Evolutionary conservation across 148 eudicot species (phyloP), one percentile per base, ranked within the genome.

Genomic region (Linanthus parryae): DNA sequence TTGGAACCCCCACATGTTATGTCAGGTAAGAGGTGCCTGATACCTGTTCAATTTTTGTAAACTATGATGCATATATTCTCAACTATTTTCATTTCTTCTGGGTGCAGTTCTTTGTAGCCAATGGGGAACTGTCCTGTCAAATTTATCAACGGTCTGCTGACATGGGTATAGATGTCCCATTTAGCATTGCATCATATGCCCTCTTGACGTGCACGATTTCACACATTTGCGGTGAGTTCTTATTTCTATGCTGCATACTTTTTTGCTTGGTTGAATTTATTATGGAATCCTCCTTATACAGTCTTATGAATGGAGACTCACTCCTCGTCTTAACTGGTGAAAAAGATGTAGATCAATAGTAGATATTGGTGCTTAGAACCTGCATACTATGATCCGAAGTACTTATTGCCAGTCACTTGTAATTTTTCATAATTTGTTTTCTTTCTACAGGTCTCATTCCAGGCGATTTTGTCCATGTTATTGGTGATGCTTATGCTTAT

Each of bases 91-190:
- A 25, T 18, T 8, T 17, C n/a, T 46, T 65, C 16, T 56, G 29
- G 22, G 41, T 61, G 70, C 83, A 87, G 96, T 92, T 92, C 55
- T 87, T 81, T 63, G 90, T 92, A 35, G 84, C 87, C 65, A 84
- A 87, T 14, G 91, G 98, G 24, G 96, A 92, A 68, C 54, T 92
- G 44, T 87, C 94, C 1, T 87, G 98, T 70, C 98, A 81, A 61
- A 92, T 87, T 96, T 92, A 87, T 67, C 98, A 92, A 65, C 87
- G 91, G 8, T 92, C 98, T 44, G 98, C 98, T 58, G 96, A 92
- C 70, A 84, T 87, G 96, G 98, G 94, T 54, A 75, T 87, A 27
- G 96, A 96, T 18, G 96, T 92, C 52, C 98, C 98, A 57, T 92
- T 87, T 59, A 92, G 84, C 76, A 84, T 92, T 20, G 94, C 96